These are phyloP conservation scores for Collybiopsis confluens DNA, from an alignment of 768 basidiomycete genomes.

Conservation along the genomic window DNA sequence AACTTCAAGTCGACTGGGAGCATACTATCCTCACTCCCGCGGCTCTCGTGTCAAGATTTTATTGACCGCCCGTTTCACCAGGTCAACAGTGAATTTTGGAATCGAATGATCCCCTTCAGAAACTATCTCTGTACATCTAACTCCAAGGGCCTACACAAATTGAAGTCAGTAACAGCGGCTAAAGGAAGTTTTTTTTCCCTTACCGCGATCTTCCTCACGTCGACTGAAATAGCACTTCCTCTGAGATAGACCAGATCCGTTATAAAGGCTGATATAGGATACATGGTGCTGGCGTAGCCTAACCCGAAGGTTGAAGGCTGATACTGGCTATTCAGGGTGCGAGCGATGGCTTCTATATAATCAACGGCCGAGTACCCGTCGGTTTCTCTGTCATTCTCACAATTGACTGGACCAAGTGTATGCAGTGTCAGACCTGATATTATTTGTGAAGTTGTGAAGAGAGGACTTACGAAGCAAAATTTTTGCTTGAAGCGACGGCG, in stretches of 20 bases:
- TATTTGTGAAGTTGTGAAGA: too few species aligned
- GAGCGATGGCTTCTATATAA: constrained; percentile 71
- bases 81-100: constrained; percentile 39
- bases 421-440: too few species aligned
- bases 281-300: constrained; percentile 56
- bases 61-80: constrained; percentile 40
- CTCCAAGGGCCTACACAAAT: constrained; percentile 53
- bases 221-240: constrained; percentile 57
- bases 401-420: constrained; percentile 58
- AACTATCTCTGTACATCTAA: constrained; percentile 53
- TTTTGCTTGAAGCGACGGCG: constrained; percentile 68
- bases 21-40: too few species aligned
- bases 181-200: constrained; percentile 10
- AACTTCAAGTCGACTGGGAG: too few species aligned
- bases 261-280: constrained; percentile 76
- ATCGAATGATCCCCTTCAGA: constrained; percentile 12
- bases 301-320: constrained; percentile 48
- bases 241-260: constrained; percentile 81
- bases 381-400: constrained; percentile 87
- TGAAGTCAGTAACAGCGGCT: not conserved
- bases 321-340: constrained; percentile 65
- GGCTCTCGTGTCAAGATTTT: constrained; percentile 14
- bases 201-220: constrained; percentile 59
- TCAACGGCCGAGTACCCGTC: constrained; percentile 78
- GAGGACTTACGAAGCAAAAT: constrained; percentile 80